Percentiles rank a stretch among this genome's conserved stretches.
These are phyloP conservation scores for Acanthamoeba royreba DNA, from an alignment of 208 protist species.

Conservation along the genomic window DNA sequence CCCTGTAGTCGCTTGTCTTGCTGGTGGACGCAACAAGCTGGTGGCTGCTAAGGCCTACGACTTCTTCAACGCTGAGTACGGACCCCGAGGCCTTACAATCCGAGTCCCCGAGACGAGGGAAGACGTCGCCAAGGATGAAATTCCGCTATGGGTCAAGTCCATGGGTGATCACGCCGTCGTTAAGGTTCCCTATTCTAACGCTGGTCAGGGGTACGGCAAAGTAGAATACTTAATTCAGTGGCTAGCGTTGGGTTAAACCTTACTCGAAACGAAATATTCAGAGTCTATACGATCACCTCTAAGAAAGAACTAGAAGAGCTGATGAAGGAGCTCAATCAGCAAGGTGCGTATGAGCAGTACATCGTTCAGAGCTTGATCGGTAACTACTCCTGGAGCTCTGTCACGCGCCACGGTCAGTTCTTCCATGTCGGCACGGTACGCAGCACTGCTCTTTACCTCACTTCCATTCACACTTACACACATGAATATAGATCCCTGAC, in stretches of 20 bases:
- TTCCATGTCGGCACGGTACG: constrained; percentile 61
- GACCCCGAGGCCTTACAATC: constrained; percentile 51
- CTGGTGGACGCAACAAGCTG: constrained; percentile 79
- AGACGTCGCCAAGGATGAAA: constrained; percentile 62
- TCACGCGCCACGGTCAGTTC: constrained; percentile 47
- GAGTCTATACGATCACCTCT: constrained; percentile 78
- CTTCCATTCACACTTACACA: neutral
- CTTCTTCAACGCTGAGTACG: constrained; percentile 72
- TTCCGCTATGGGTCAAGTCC: constrained; percentile 65
- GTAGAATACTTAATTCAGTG: neutral
- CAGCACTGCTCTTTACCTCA: neutral
- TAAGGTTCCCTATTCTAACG: constrained; percentile 66
- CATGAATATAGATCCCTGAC: constrained; percentile 62
- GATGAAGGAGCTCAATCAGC: constrained; percentile 61
- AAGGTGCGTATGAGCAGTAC: constrained; percentile 71
- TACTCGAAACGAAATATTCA: constrained; percentile 58
- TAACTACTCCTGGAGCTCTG: constrained; percentile 70
- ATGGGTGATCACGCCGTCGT: constrained; percentile 77
- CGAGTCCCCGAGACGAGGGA: constrained; percentile 63
- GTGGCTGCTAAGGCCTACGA: constrained; percentile 79
- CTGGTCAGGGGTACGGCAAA: constrained; percentile 41
- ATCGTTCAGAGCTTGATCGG: constrained; percentile 80
- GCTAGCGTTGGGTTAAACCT: neutral
- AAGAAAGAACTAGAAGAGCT: constrained; percentile 73
- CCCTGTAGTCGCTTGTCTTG: constrained; percentile 76